phyloP scores from a whole-genome alignment of 345 rosid species.

The Sonneratia caseolaris region DNA sequence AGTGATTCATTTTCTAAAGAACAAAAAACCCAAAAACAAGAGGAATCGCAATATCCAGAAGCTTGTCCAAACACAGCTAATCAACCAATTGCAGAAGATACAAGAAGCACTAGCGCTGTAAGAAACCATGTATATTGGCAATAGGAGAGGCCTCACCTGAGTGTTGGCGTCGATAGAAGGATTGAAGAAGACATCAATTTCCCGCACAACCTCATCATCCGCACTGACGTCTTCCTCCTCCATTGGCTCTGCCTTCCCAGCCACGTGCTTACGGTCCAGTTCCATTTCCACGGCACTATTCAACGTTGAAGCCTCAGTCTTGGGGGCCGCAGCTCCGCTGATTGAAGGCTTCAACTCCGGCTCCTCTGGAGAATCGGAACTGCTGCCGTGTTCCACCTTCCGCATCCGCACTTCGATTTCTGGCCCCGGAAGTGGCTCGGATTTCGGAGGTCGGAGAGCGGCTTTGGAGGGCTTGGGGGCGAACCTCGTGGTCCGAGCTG shows the following conservation, averaged over 20 bases:
- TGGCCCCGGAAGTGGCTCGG: conserved; percentile 15
- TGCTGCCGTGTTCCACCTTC: conserved; percentile 5
- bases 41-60: no score
- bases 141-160: conserved; percentile 24
- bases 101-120: no score
- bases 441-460: conserved; percentile 26
- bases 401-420: conserved; percentile 5
- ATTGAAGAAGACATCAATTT: conserved; percentile 67
- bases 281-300: conserved; percentile 48
- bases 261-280: conserved; percentile 23
- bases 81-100: no score
- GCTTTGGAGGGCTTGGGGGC: conserved; percentile 35
- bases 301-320: conserved; percentile 19
- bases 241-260: conserved; percentile 8
- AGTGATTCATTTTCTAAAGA: no score
- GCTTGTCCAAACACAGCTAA: no score
- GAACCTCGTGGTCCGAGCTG: conserved; percentile 43
- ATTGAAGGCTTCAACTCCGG: conserved; percentile 19
- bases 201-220: conserved; percentile 58
- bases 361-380: conserved; percentile 11
- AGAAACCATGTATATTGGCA: background rate
- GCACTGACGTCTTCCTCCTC: conserved; percentile 14
- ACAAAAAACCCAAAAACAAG: no score
- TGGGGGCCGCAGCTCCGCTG: conserved; percentile 9
- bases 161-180: conserved; percentile 42